Evolutionary conservation across 2,329 filamentous ascomycete species (phyloP).

Genomic region (Fusarium sp.): DNA sequence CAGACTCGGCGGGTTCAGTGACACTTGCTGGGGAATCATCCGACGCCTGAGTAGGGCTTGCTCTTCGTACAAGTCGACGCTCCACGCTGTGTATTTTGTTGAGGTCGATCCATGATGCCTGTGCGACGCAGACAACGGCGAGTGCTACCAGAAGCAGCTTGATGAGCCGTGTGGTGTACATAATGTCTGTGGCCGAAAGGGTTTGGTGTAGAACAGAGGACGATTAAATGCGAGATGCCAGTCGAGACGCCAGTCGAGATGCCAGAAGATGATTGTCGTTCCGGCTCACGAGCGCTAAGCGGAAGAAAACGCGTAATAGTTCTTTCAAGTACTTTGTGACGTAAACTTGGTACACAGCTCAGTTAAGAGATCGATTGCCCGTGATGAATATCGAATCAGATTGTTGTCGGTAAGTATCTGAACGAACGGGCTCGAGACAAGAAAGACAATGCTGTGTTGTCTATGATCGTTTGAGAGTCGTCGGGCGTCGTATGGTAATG

Average conservation of each 20-base stretch:
- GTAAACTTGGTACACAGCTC: slow-evolving; percentile 16
- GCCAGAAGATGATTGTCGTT: slow-evolving; percentile 1
- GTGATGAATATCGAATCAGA: slow-evolving; percentile 13
- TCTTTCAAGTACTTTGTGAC: slow-evolving; percentile 1
- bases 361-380: slow-evolving; percentile 1
- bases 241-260: slow-evolving; percentile 6
- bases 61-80: slow-evolving; percentile 40
- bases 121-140: slow-evolving; percentile 60
- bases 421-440: slow-evolving; percentile 13
- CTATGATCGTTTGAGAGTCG: slow-evolving; percentile 13
- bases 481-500: slow-evolving; percentile 6
- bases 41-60: slow-evolving; percentile 28
- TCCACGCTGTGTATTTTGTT: slow-evolving; percentile 41
- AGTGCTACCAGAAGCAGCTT: slow-evolving; percentile 64
- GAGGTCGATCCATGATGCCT: slow-evolving; percentile 55
- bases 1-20: slow-evolving; percentile 15
- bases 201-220: neutral
- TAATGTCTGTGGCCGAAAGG: slow-evolving; percentile 44
- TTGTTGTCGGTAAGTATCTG: slow-evolving; percentile 10
- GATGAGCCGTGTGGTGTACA: slow-evolving; percentile 62
- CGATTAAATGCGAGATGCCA: slow-evolving; percentile 6
- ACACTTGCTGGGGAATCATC: slow-evolving; percentile 30
- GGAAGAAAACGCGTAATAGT: slow-evolving; percentile 15
- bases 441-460: slow-evolving; percentile 6
- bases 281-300: slow-evolving; percentile 12